These are phyloP conservation scores for Zychaea mexicana DNA, from an alignment of 371 early-diverging fungal genomes.

Conservation along the genomic window DNA sequence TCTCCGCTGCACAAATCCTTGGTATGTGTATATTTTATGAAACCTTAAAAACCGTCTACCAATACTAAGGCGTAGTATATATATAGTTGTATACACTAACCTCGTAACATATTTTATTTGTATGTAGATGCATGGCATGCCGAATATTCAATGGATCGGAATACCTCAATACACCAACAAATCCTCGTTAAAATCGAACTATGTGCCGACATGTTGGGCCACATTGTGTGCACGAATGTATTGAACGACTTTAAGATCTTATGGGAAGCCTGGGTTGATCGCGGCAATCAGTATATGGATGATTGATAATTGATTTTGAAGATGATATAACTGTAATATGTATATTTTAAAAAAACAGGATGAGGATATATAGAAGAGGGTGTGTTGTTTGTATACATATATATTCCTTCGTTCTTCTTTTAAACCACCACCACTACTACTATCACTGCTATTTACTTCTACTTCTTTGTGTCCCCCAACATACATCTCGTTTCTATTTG, in stretches of 20 bases:
- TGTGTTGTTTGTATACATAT: not conserved
- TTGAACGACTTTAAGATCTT: not conserved
- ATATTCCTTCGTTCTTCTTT: not conserved
- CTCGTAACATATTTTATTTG: not conserved
- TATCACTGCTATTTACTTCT: too few species aligned
- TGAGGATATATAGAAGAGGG: too few species aligned
- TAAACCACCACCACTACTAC: too few species aligned
- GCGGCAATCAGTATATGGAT: slow-evolving; percentile 3
- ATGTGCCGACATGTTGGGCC: slow-evolving; percentile 9
- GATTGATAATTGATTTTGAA: not conserved
- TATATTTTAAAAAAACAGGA: not conserved
- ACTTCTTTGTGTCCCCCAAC: too few species aligned
- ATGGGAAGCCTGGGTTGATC: not conserved
- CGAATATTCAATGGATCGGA: not conserved
- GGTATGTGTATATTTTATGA: not conserved
- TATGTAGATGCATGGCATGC: not conserved
- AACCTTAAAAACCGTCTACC: too few species aligned
- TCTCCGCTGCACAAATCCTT: slow-evolving; percentile 5
- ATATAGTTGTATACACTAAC: not conserved
- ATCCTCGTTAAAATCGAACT: slow-evolving; percentile 3
- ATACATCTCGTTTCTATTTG: too few species aligned
- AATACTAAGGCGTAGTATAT: not conserved
- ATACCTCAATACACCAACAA: not conserved
- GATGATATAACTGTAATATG: not conserved
- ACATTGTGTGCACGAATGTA: slow-evolving; percentile 3